These are phyloP conservation scores for Cyclotella atomus DNA, from an alignment of 108 stramenopile genomes.

Conservation along the genomic window DNA sequence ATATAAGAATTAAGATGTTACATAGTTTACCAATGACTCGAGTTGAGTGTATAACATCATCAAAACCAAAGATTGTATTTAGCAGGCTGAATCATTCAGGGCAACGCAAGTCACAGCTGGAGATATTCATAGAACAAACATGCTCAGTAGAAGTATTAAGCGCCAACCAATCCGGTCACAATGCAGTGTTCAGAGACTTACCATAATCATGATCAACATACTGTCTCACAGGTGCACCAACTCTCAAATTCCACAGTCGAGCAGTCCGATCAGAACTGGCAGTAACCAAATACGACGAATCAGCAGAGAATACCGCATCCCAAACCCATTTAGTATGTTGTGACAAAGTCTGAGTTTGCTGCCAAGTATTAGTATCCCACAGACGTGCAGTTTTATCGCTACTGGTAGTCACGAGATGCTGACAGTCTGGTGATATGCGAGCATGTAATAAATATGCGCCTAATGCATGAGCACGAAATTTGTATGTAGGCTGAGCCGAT, in stretches of 20 bases:
- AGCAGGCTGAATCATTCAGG: constrained; percentile 97
- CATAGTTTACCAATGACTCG: no score
- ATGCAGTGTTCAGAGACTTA: not conserved
- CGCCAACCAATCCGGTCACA: not conserved
- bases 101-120: constrained; percentile 96
- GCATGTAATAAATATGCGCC: constrained; percentile 84
- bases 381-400: constrained; percentile 91
- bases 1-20: no score
- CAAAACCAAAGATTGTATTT: no score
- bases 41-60: no score
- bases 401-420: constrained; percentile 91
- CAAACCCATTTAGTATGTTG: constrained; percentile 96
- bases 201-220: constrained; percentile 91
- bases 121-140: not conserved
- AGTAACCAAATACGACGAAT: constrained; percentile 95
- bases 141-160: not conserved
- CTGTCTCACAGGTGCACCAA: constrained; percentile 88
- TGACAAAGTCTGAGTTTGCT: constrained; percentile 71
- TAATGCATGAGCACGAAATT: constrained; percentile 81
- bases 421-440: constrained; percentile 83
- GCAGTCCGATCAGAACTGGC: constrained; percentile 93
- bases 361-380: constrained; percentile 87
- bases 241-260: constrained; percentile 93
- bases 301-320: constrained; percentile 97
- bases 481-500: constrained; percentile 47